Base-by-base conservation (phyloP, 805 yeast genomes). In the Starmerella roubikii region DNA sequence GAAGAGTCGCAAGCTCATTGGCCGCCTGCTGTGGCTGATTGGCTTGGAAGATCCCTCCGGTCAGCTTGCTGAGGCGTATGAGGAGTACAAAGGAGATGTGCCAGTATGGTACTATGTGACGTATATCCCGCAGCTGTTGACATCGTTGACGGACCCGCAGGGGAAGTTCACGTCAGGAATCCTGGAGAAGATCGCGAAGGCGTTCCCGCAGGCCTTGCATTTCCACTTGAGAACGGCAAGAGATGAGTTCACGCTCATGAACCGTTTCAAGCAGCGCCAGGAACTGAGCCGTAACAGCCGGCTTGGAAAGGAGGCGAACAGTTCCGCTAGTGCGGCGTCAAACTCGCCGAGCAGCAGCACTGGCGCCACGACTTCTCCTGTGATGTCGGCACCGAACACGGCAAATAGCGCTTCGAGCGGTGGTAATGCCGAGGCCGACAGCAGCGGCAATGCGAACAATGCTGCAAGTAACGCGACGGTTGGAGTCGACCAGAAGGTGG, bases 81-180 rank as follows among this genome's bases (percentile, higher is more conserved):
- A 85, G 40, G 76, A 80, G 35, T 91, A 83, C 57, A 73, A 86
- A 46, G 96, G 97, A 17, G 99, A 93, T 47, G 84, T 84, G 30
- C 98, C 99, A 4, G 94, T 88, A 2, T 91, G 99, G 99, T 88
- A 88, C 58, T 91, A 97, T 97, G 84, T 91, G 32, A 84, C 97
- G 0, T 91, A 80, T 53, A 85, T 91, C 49, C 98, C 98, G 2
- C 98, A 93, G 59, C 66, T 91, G 43, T 65, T 91, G 49, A 78
- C 95, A 0, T 78, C 94, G 0, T 65, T 91, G 44, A 82, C 96
- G 1, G 94, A 85, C 50, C 79, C 76, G 50, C 97, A 91, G 56
- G 97, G 96, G 0, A 71, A 74, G 40, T 67, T 85, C 57, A 95
- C 88, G 2, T 77, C 94, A 44, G 85, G 77, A 51, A 80, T 91